Percentiles rank a stretch among this genome's conserved stretches.
phyloP scores from a whole-genome alignment of 1,284 basidiomycete species.

The Trichosporon sp. region DNA sequence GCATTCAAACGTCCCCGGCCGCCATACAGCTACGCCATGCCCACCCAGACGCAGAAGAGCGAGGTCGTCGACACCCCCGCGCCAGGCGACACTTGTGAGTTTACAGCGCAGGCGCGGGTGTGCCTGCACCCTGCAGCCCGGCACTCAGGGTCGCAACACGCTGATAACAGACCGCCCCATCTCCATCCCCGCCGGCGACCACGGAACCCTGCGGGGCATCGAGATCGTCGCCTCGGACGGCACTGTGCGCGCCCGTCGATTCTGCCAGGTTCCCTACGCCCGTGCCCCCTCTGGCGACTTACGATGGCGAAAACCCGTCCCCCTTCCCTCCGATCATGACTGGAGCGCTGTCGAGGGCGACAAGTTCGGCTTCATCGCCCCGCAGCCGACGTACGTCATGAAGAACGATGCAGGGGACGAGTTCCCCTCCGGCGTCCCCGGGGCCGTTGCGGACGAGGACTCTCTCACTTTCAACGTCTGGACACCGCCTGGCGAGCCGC shows the following conservation, averaged over 20 bases:
- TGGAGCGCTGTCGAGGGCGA: conserved; percentile 32
- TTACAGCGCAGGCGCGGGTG: no score
- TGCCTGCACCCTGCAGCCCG: no score
- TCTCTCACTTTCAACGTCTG: conserved; percentile 37
- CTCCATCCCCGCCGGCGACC: conserved; percentile 31
- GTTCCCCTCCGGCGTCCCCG: conserved; percentile 21
- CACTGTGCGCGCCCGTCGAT: conserved; percentile 34
- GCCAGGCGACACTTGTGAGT: conserved; percentile 26
- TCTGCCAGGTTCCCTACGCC: conserved; percentile 35
- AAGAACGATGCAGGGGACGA: conserved; percentile 30
- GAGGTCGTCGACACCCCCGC: conserved; percentile 10
- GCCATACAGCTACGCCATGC: not conserved
- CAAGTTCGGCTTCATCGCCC: conserved; percentile 33
- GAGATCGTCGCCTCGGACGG: conserved; percentile 32
- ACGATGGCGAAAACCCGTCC: conserved; percentile 34
- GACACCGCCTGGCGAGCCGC: conserved; percentile 31
- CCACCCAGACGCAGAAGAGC: conserved; percentile 6
- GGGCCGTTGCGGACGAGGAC: conserved; percentile 29
- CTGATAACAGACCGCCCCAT: conserved; percentile 32
- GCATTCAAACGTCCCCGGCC: not conserved
- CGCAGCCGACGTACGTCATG: conserved; percentile 36
- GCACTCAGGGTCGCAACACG: not conserved
- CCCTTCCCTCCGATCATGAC: conserved; percentile 28
- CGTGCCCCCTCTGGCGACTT: conserved; percentile 32
- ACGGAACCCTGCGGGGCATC: conserved; percentile 34